Percentiles rank a stretch among this genome's conserved stretches.
These are phyloP conservation scores for Fistulinella cinereoalba DNA, from an alignment of 1,284 basidiomycete genomes.

Conservation along the genomic window DNA sequence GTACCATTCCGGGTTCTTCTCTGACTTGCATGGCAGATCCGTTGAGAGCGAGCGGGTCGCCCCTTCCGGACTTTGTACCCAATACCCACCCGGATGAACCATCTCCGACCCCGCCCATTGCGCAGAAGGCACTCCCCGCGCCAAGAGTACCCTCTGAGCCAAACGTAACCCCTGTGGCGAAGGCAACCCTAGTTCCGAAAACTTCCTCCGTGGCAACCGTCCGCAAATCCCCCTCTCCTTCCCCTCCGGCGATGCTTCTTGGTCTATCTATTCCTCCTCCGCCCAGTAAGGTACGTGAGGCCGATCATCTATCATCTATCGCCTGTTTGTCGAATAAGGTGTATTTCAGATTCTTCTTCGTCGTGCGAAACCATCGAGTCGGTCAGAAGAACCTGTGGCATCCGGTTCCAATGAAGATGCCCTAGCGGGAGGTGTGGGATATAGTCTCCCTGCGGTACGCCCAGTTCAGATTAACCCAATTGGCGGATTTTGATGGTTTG, in stretches of 20 bases:
- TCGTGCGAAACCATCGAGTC: slow-evolving; percentile 10
- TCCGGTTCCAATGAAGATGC: slow-evolving; percentile 12
- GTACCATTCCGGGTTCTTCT: neutral
- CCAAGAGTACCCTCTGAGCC: too few species aligned
- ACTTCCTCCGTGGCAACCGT: neutral
- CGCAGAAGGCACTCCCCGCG: too few species aligned
- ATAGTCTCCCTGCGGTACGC: slow-evolving; percentile 27
- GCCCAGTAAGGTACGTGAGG: slow-evolving; percentile 26
- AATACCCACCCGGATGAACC: slow-evolving; percentile 45
- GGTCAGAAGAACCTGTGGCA: slow-evolving; percentile 5
- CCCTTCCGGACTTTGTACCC: slow-evolving; percentile 41
- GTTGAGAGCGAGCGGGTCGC: slow-evolving; percentile 23
- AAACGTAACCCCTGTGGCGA: too few species aligned
- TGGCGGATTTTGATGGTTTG: neutral
- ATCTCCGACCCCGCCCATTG: too few species aligned
- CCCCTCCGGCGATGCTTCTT: slow-evolving; percentile 15
- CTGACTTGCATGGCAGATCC: slow-evolving; percentile 13
- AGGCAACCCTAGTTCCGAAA: too few species aligned
- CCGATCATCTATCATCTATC: too few species aligned
- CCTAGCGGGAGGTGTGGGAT: slow-evolving; percentile 13
- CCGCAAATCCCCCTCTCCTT: slow-evolving; percentile 10
- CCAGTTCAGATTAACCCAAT: neutral
- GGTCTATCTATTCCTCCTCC: slow-evolving; percentile 28
- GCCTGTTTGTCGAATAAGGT: neutral
- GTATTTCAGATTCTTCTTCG: slow-evolving; percentile 21